Base-by-base conservation (phyloP, 768 basidiomycete genomes). In the Tricholoma saponaceum region DNA sequence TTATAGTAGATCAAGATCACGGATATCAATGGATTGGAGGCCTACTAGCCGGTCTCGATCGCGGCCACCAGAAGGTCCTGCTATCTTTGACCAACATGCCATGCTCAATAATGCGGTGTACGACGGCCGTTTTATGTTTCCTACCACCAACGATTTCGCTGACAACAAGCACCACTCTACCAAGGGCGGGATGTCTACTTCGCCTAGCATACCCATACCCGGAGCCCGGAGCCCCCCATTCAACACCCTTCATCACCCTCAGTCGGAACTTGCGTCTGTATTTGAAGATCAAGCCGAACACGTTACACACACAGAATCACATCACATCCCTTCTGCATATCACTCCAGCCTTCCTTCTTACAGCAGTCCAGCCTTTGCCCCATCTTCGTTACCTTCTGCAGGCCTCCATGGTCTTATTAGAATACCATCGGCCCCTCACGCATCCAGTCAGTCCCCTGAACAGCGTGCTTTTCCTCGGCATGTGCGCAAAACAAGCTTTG, bases 401-500 rank as follows among this genome's bases (percentile, higher is more conserved):
- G 88, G 89, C 58, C 68, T 87, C 41, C 84, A 88, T 71, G 85
- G 86, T 51, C 72, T 79, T 57, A 67, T 75, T 56, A 73, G 77
- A 64, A 53, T 74, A 57, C 74, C 74, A 52, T 75, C 80, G 50
- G 72, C 71, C 14, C 12, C 47, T 50, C 26, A 18, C 47, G 72
- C 72, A 51, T 58, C 69, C 60, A 64, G 66, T 52, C 62, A 66
- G 32, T 58, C 69, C 51, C 60, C 69, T 18, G 70, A 72, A 59
- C 79, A 78, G 62, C 84, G 80, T 60, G 72, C 79, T 28, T 91
- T 94, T 68, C 91, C 94, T 53, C 83, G 88, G 58, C 89, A 90
- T 71, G 91, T 93, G 58, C 84, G 94, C 60, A 97, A 97, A 78
- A 92, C 94, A 47, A 94, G 92, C 72, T 96, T 95, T 70, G 94